These are phyloP conservation scores for Picea sitchensis DNA, from an alignment of 75 land plant genomes.

Conservation along the genomic window DNA sequence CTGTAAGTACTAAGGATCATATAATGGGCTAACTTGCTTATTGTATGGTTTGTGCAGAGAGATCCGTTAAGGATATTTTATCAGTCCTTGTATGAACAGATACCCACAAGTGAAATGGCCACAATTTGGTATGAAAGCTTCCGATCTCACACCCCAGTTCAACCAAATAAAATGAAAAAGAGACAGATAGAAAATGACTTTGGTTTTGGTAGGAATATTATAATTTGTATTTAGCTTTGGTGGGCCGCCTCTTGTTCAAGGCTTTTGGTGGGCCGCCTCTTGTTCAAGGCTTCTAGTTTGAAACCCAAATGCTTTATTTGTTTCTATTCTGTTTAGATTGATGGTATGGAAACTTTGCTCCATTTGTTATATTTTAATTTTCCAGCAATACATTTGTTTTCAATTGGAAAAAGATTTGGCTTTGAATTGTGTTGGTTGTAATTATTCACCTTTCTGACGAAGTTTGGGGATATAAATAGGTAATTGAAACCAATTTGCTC, in stretches of 20 bases:
- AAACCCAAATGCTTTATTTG: neutral
- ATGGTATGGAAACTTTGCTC: neutral
- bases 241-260: neutral
- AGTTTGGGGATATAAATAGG: too few relatives aligned
- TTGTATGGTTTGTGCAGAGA: slow-evolving; percentile 52
- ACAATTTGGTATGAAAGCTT: slow-evolving; percentile 65
- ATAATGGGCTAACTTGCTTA: neutral
- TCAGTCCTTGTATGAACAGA: slow-evolving; percentile 69
- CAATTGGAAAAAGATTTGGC: neutral
- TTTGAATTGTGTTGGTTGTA: neutral
- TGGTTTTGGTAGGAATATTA: neutral
- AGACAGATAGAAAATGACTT: neutral
- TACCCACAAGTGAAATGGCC: slow-evolving; percentile 94
- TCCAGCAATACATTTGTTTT: neutral
- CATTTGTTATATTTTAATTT: neutral
- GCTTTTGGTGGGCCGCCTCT: neutral
- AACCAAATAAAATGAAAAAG: too few relatives aligned
- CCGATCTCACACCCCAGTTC: neutral
- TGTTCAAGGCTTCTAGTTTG: neutral
- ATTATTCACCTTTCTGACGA: neutral
- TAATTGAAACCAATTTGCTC: too few relatives aligned
- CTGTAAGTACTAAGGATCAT: neutral
- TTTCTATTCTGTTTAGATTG: neutral
- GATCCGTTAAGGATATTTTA: slow-evolving; percentile 94
- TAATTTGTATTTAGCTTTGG: slow-evolving; percentile 1